Evolutionary conservation across 2,329 filamentous ascomycete species (phyloP).

Genomic region (Diaporthe caulivora): DNA sequence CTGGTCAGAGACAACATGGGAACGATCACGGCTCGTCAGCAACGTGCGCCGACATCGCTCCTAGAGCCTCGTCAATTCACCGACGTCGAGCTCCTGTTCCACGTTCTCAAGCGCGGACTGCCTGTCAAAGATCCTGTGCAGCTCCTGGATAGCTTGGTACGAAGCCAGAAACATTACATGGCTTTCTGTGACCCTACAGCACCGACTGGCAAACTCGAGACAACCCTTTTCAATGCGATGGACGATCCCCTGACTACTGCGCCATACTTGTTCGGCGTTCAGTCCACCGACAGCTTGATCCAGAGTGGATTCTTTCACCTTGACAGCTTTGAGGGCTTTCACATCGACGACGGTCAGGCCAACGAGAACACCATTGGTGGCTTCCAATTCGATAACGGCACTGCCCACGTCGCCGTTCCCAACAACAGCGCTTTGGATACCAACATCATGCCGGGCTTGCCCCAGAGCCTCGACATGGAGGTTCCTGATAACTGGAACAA

Average conservation of each 20-base stretch:
- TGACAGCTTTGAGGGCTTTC: too few species aligned
- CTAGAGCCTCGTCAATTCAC: conserved; percentile 4
- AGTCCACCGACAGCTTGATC: not conserved
- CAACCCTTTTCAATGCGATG: not conserved
- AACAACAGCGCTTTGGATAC: not conserved
- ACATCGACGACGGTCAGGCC: not conserved
- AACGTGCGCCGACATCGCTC: not conserved
- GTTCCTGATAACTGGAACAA: conserved; percentile 12
- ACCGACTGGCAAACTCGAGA: not conserved
- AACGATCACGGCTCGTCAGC: not conserved
- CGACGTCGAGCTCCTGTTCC: conserved; percentile 30
- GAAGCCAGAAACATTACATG: conserved; percentile 27
- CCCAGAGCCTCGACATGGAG: conserved; percentile 10
- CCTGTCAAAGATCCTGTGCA: conserved; percentile 4
- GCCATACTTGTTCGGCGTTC: not conserved
- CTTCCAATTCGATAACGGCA: conserved; percentile 18
- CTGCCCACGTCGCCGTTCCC: conserved; percentile 3
- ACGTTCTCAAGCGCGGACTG: conserved; percentile 5
- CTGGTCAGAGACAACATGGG: not conserved
- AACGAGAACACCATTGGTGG: not conserved
- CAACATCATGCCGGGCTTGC: not conserved
- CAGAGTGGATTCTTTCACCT: conserved; percentile 20
- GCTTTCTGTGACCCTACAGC: not conserved
- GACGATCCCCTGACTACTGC: conserved; percentile 1
- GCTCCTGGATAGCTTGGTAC: not conserved